Evolutionary conservation across 164 flowering plant genomes (phyloP), one percentile per base, ranked within the genome.

Genomic region (Tinospora cordifolia): DNA sequence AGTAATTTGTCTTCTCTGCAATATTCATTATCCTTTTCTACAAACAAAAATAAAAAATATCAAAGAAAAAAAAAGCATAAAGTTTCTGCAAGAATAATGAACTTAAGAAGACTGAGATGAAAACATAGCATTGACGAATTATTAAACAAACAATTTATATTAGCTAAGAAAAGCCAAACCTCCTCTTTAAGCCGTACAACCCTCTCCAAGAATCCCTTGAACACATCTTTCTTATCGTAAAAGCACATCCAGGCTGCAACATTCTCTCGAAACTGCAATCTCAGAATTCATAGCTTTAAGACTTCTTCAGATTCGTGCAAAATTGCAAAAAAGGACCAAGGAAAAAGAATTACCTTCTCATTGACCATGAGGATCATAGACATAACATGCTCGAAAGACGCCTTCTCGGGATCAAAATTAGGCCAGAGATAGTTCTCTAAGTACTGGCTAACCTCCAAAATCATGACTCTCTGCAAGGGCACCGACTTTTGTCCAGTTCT

Each of bases 391-490:
- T 95, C 98, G 70, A 90, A 95, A 0, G 87, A 75, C 1, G 99
- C 84, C 0, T 82, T 83, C 59, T 83, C 86, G 0, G 94, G 82
- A 68, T 86, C 88, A 49, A 94, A 94, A 82, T 92, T 82, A 0
- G 98, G 98, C 98, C 91, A 92, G 24, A 95, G 79, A 72, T 92
- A 95, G 65, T 92, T 92, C 88, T 92, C 98, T 83, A 92, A 76
- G 69, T 95, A 92, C 89, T 90, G 99, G 65, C 97, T 92, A 6
- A 94, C 97, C 71, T 94, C 99, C 74, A 92, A 65, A 71, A 92
- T 80, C 98, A 92, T 92, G 30, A 92, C 99, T 75, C 98, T 81
- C 79, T 92, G 98, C 83, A 92, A 71, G 0, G 96, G 94, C 39
- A 92, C 94, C 0, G 98, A 75, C 77, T 86, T 89, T 38, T 80